phyloP scores from a whole-genome alignment of 257 asterid genomes.

The Solanum neorickii region DNA sequence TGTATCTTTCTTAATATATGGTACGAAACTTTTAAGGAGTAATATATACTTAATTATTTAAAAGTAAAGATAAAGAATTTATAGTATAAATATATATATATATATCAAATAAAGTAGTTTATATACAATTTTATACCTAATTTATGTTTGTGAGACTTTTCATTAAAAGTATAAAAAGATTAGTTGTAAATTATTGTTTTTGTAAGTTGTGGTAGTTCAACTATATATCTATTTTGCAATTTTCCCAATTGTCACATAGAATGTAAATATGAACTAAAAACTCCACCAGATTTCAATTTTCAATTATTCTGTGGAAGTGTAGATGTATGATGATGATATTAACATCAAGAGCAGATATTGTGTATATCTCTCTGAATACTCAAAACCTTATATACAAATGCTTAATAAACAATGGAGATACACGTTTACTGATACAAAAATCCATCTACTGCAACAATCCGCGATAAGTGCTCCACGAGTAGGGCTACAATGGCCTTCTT shows the following conservation, averaged over 20 bases:
- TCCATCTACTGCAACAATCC: neutral
- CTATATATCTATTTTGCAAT: neutral
- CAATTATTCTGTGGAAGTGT: neutral
- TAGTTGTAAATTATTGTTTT: neutral
- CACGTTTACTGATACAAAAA: neutral
- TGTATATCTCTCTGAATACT: neutral
- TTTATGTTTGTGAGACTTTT: neutral
- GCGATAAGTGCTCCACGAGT: neutral
- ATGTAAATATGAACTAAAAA: neutral
- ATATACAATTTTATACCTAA: neutral
- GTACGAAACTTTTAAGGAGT: no score
- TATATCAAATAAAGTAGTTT: neutral
- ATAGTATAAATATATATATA: no score
- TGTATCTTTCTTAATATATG: no score
- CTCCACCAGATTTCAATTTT: neutral
- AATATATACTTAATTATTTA: no score
- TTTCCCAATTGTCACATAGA: neutral
- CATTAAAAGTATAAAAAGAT: neutral
- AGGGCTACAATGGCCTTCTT: constrained; percentile 4
- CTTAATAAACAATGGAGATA: neutral
- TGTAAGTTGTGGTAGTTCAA: neutral
- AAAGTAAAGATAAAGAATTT: neutral
- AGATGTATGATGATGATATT: neutral
- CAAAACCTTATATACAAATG: neutral
- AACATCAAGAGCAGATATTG: neutral